phyloP scores from a whole-genome alignment of 2,329 filamentous ascomycete species.

The Venturia effusa region DNA sequence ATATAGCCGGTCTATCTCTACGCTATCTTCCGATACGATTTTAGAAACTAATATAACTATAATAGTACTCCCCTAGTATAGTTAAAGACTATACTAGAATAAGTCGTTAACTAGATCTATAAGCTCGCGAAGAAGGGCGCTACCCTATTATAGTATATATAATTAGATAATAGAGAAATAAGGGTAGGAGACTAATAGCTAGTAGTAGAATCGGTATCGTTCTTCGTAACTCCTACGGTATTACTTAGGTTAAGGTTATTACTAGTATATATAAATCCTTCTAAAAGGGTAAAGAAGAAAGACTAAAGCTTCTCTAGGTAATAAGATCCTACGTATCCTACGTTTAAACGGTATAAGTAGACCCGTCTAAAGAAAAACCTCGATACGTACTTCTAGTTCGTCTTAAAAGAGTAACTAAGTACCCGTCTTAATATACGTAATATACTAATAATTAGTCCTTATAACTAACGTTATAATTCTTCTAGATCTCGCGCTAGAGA shows the following conservation, averaged over 20 bases:
- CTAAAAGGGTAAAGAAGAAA: constrained; percentile 8
- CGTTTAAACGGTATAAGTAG: constrained; percentile 84
- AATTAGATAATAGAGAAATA: not conserved
- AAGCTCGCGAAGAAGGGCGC: constrained; percentile 99
- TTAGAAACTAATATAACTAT: constrained; percentile 84
- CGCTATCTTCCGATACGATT: constrained; percentile 30
- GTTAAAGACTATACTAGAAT: constrained; percentile 98
- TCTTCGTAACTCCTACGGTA: constrained; percentile 93
- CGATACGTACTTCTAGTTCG: not conserved
- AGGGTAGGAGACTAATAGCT: not conserved
- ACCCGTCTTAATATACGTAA: constrained; percentile 2
- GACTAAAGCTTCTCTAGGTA: constrained; percentile 53
- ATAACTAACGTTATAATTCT: constrained; percentile 83
- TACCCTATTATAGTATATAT: constrained; percentile 67
- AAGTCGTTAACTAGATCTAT: constrained; percentile 98
- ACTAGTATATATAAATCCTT: constrained; percentile 54
- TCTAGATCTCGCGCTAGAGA: constrained; percentile 94
- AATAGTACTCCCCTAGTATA: constrained; percentile 66
- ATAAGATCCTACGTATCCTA: constrained; percentile 99
- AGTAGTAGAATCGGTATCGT: constrained; percentile 69
- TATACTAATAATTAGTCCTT: constrained; percentile 77
- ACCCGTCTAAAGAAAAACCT: constrained; percentile 25
- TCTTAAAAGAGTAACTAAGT: not conserved
- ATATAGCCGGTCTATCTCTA: constrained; percentile 1
- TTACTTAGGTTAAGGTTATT: constrained; percentile 95